These are phyloP conservation scores for Halophytophthora batemanensis DNA, from an alignment of 352 stramenopile species.

Conservation along the genomic window DNA sequence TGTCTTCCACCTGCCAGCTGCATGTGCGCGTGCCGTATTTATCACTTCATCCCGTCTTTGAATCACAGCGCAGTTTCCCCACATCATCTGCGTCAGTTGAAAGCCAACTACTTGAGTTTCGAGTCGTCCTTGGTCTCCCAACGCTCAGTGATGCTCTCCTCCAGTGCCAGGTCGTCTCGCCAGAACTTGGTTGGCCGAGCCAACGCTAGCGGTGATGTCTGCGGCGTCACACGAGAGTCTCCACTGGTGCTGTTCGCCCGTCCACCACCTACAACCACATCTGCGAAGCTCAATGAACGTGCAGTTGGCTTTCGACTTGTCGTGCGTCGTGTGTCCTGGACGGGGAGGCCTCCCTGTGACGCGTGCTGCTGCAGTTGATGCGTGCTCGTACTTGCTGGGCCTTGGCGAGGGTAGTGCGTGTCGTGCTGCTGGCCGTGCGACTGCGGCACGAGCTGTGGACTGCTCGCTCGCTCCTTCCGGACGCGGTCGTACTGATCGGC, in stretches of 20 bases:
- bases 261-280: slow-evolving; percentile 72
- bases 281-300: slow-evolving; percentile 82
- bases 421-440: slow-evolving; percentile 12
- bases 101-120: slow-evolving; percentile 47
- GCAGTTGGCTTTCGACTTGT: slow-evolving; percentile 59
- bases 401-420: slow-evolving; percentile 11
- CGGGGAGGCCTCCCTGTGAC: slow-evolving; percentile 22
- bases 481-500: slow-evolving; percentile 46
- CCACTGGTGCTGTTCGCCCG: slow-evolving; percentile 8
- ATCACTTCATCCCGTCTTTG: slow-evolving; percentile 24
- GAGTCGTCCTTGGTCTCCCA: slow-evolving; percentile 72
- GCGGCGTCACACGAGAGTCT: slow-evolving; percentile 29
- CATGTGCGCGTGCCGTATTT: slow-evolving; percentile 34
- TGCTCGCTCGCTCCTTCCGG: slow-evolving; percentile 30
- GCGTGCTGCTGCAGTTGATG: slow-evolving; percentile 15
- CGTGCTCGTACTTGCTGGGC: slow-evolving; percentile 11
- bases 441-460: slow-evolving; percentile 41
- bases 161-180: slow-evolving; percentile 50
- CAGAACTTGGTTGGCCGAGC: slow-evolving; percentile 41
- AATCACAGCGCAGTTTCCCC: background rate
- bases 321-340: slow-evolving; percentile 18
- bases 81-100: no score
- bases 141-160: slow-evolving; percentile 66
- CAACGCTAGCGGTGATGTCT: slow-evolving; percentile 41
- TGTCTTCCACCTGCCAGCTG: slow-evolving; percentile 2